Evolutionary conservation across 2,329 filamentous ascomycete species (phyloP), one percentile per base, ranked within the genome.

Genomic region (Onygenales sp.): DNA sequence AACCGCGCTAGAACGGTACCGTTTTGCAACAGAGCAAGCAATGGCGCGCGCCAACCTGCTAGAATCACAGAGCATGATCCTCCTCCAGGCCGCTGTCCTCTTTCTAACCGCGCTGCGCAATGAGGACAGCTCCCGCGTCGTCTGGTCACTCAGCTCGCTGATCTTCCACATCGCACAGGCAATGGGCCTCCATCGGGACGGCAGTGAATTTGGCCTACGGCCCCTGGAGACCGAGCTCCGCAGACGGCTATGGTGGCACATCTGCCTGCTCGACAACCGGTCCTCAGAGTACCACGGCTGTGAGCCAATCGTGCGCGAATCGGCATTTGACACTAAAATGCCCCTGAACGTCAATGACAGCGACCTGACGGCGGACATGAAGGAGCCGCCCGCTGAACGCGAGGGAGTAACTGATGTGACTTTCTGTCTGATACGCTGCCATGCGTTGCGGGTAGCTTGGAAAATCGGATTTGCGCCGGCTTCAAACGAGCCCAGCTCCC

Each of bases 41-140:
- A 70, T 84, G 42, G 78, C 81, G 2, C 70, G 79, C 10, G 80
- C 80, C 4, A 77, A 81, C 55, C 79, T 85, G 52, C 64, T 85
- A 1, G 77, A 74, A 46, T 79, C 77, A 6, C 77, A 80, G 51
- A 80, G 80, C 61, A 68, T 78, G 6, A 67, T 80, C 42, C 72
- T 82, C 2, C 65, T 84, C 4, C 80, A 84, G 62, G 78, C 81
- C 0, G 77, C 81, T 44, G 69, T 79, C 6, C 66, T 83, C 32
- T 84, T 81, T 61, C 66, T 84, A n/a, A 76, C 80, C 33, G 58
- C 64, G 75, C 31, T 63, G 6, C 58, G 60, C 39, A 59, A 63
- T 49, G 57, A 63, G 59, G 56, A 65, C 52, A 53, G 61, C 13
- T 57, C 61, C 2, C 58, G 62, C 9, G 52, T 58, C 3, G 58